Evolutionary conservation across 768 basidiomycete genomes (phyloP).

Genomic region (Gymnopilus dilepis): DNA sequence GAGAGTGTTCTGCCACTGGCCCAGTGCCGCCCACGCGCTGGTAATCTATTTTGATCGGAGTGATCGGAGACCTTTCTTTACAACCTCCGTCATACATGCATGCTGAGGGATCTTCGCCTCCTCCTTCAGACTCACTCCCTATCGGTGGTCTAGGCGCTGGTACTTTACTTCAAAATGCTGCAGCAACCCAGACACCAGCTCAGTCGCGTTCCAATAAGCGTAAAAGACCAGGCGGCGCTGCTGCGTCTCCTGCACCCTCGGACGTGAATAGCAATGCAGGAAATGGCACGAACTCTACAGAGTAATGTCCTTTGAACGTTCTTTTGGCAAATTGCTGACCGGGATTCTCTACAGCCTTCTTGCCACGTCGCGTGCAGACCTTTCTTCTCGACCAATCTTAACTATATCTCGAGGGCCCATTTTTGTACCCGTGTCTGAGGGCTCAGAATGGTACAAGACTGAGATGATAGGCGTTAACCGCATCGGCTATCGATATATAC

Average conservation of each 20-base stretch:
- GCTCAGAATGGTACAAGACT: slow-evolving; percentile 64
- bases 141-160: slow-evolving; percentile 4
- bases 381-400: slow-evolving; percentile 71
- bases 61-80: background rate
- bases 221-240: slow-evolving; percentile 53
- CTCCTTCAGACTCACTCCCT: slow-evolving; percentile 28
- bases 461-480: slow-evolving; percentile 77
- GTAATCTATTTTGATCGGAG: slow-evolving; percentile 11
- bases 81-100: slow-evolving; percentile 21
- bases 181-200: slow-evolving; percentile 21
- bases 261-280: slow-evolving; percentile 46
- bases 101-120: slow-evolving; percentile 39
- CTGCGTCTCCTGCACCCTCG: slow-evolving; percentile 62
- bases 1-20: background rate
- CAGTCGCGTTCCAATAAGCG: slow-evolving; percentile 51
- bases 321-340: slow-evolving; percentile 13
- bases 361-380: slow-evolving; percentile 64
- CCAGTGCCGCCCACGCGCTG: slow-evolving; percentile 5
- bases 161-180: slow-evolving; percentile 15
- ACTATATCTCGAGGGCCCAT: slow-evolving; percentile 76
- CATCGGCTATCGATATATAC: slow-evolving; percentile 79
- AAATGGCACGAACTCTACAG: slow-evolving; percentile 38
- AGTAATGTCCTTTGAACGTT: slow-evolving; percentile 28
- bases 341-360: slow-evolving; percentile 46
- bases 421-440: slow-evolving; percentile 64